Conservation (phyloP, 768 basidiomycete species). For the Lyophyllum atratum region DNA sequence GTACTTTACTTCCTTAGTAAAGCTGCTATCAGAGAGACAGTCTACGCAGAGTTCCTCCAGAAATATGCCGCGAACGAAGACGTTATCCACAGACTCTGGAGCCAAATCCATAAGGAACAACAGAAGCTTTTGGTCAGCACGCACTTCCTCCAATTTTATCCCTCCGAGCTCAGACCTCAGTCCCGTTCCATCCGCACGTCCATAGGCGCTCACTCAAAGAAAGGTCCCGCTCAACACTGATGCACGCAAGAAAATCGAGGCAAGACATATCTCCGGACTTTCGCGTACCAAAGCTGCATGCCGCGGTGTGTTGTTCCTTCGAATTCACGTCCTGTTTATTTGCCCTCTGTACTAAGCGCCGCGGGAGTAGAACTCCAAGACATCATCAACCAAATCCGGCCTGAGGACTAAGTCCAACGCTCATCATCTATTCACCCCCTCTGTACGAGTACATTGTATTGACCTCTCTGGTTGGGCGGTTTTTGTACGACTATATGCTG, state of each 20-base stretch:
- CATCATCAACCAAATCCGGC: slow-evolving; percentile 18
- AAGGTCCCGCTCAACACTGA: slow-evolving; percentile 11
- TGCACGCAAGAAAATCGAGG: slow-evolving; percentile 13
- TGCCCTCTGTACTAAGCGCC: neutral
- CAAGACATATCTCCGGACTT: slow-evolving; percentile 18
- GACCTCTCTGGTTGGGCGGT: neutral
- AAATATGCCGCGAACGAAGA: slow-evolving; percentile 27
- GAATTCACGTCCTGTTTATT: neutral
- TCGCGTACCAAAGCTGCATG: slow-evolving; percentile 19
- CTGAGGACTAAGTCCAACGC: slow-evolving; percentile 2
- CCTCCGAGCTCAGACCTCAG: neutral
- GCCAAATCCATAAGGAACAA: slow-evolving; percentile 22
- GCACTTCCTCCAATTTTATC: neutral
- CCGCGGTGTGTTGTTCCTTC: slow-evolving; percentile 11
- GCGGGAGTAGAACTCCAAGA: slow-evolving; percentile 12
- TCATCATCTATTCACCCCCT: neutral
- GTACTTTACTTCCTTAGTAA: neutral
- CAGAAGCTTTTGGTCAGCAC: slow-evolving; percentile 21
- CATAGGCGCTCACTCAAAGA: slow-evolving; percentile 9
- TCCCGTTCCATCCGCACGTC: neutral
- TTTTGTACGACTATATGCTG: neutral
- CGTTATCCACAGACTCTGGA: slow-evolving; percentile 22
- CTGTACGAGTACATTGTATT: neutral
- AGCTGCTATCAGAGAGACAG: slow-evolving; percentile 15
- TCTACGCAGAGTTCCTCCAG: slow-evolving; percentile 20